Percentiles rank a stretch among this genome's conserved stretches.
phyloP scores from a whole-genome alignment of 225 moss, liverwort and hornwort genomes.

The Thuidium tamariscinum region DNA sequence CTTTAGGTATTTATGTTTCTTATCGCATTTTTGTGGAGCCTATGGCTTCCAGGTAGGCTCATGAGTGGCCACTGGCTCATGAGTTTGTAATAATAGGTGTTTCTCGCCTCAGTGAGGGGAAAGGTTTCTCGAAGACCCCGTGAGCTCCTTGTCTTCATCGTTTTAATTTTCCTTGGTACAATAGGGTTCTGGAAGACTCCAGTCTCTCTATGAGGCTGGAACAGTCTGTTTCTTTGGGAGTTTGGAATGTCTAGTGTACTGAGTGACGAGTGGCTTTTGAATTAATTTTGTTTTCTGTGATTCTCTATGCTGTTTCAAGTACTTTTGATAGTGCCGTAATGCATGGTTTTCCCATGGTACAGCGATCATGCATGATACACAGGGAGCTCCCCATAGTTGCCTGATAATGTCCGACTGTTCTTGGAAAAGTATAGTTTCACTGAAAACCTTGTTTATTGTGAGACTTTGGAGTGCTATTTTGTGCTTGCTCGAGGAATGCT shows the following conservation, averaged over 20 bases:
- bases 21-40: constrained; percentile 19
- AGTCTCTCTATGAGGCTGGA: not conserved
- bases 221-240: not conserved
- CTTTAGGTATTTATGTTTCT: not conserved
- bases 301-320: not conserved
- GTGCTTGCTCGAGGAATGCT: not conserved
- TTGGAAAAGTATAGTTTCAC: not conserved
- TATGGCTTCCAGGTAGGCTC: constrained; percentile 14
- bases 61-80: constrained; percentile 12
- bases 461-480: not conserved
- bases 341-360: not conserved
- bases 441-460: not conserved
- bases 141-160: not conserved
- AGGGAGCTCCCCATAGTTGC: not conserved
- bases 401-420: not conserved
- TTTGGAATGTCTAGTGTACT: not conserved
- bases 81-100: constrained; percentile 30
- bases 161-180: not conserved
- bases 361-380: not conserved
- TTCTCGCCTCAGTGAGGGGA: not conserved
- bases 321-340: not conserved
- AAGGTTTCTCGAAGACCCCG: not conserved
- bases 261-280: not conserved
- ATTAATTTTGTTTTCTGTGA: not conserved
- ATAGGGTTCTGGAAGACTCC: not conserved